Conservation (phyloP, 306 rosid species). For the Nissolia schottii region DNA sequence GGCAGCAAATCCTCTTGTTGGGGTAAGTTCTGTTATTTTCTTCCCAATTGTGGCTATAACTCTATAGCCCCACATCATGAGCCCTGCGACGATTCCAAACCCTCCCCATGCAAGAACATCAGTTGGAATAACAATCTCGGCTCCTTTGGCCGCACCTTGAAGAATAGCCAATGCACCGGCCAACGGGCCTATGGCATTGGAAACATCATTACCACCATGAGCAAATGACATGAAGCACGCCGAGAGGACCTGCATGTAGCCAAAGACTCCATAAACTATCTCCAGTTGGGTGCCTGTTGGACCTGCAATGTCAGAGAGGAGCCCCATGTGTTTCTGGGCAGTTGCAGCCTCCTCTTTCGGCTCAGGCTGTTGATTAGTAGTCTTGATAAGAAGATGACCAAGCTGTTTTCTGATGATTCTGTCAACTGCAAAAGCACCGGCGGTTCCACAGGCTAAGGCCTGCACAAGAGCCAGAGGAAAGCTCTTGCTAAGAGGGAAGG, state of each 20-base stretch:
- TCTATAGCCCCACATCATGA: slow-evolving; percentile 92
- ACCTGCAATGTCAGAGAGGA: slow-evolving; percentile 80
- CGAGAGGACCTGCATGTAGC: slow-evolving; percentile 92
- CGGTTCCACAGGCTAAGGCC: slow-evolving; percentile 68
- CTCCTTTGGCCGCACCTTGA: slow-evolving; percentile 53
- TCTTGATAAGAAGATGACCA: slow-evolving; percentile 75
- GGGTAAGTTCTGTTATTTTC: slow-evolving; percentile 92
- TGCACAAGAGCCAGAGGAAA: slow-evolving; percentile 50
- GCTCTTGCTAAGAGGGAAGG: slow-evolving; percentile 70
- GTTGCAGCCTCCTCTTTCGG: slow-evolving; percentile 33
- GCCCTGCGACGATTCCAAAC: slow-evolving; percentile 92
- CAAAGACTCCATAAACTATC: slow-evolving; percentile 91
- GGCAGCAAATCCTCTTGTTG: slow-evolving; percentile 97
- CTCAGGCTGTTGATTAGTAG: slow-evolving; percentile 30
- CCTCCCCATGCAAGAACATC: slow-evolving; percentile 99
- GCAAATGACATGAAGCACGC: slow-evolving; percentile 99
- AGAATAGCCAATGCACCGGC: slow-evolving; percentile 89
- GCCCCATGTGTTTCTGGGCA: slow-evolving; percentile 47
- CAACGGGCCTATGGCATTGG: slow-evolving; percentile 93
- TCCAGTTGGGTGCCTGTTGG: slow-evolving; percentile 86
- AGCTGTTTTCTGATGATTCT: slow-evolving; percentile 72
- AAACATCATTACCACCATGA: slow-evolving; percentile 94
- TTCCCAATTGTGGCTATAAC: slow-evolving; percentile 95
- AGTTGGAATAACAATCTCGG: slow-evolving; percentile 69
- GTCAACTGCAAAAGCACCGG: slow-evolving; percentile 59